Base-by-base conservation (phyloP, 1,284 basidiomycete species). In the Boletus hoseneyae region DNA sequence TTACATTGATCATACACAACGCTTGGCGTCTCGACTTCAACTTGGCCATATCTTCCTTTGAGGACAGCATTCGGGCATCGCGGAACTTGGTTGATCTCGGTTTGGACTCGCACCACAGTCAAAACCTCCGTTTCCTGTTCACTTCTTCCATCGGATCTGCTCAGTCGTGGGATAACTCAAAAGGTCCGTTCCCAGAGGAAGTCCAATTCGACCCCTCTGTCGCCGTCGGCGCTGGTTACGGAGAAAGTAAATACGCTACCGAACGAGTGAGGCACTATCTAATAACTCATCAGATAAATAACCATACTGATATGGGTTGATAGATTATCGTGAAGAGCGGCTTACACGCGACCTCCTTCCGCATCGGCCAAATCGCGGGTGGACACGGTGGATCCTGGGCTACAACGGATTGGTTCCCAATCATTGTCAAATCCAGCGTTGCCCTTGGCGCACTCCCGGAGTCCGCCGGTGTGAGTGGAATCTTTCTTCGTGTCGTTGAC, bases 331-430 rank as follows among this genome's bases (percentile, higher is more conserved):
- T 41, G 2, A 41, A 53, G 40, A 57, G 62, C n/a, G 59, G 64
- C 21, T 43, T 70, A 2, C 52, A 38, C 0, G 54, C 55, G 4
- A 63, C 61, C 0, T 60, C 61, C 7, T 43, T 71, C 19, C 55
- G 69, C 10, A 59, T 69, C 18, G 69, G 69, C 3, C 68, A 72
- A 47, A 62, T 72, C 9, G 50, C 60, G 0, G 68, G 70, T 0
- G 58, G 60, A 6, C 39, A 45, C 4, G 57, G 56, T 12, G 64
- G 69, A 13, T 57, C 58, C 6, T 71, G 70, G 70, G 51, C 62
- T 4, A 57, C 52, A 11, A 63, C 58, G 1, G 66, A 70, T 15
- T 70, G 66, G 63, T 50, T 71, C 3, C 68, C 70, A 3, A 61
- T 66, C 23, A 42, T 70, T 2, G 57, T 70, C 40, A 57, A 61